Percentiles rank a stretch among this genome's conserved stretches.
Conservation (phyloP, 371 early-diverging fungal species). For the Apophysomyces ossiformis region DNA sequence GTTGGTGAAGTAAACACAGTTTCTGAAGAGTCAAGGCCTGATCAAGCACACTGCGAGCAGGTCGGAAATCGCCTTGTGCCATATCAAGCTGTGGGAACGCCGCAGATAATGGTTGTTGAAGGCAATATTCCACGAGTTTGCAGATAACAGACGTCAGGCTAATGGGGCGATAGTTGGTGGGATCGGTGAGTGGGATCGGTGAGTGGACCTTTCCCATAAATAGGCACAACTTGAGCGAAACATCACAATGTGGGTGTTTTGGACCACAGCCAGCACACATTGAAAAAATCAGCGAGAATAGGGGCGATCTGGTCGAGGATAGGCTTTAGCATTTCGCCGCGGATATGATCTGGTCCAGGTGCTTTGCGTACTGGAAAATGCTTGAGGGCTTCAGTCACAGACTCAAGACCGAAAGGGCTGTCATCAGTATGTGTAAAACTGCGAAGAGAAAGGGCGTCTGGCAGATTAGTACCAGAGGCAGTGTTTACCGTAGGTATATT, state of each 20-base stretch:
- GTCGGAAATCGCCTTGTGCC: constrained; percentile 40
- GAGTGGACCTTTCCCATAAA: constrained; percentile 16
- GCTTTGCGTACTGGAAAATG: constrained; percentile 22
- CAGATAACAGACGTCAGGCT: constrained; percentile 21
- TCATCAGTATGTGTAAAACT: too few relatives aligned
- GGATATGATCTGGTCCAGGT: constrained; percentile 29
- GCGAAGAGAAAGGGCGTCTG: too few relatives aligned
- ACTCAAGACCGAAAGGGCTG: too few relatives aligned
- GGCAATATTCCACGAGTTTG: constrained; percentile 24
- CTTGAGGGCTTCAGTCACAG: constrained; percentile 1
- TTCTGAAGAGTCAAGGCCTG: constrained; percentile 34
- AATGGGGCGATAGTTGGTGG: constrained; percentile 28
- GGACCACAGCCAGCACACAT: constrained; percentile 13
- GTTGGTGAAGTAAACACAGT: constrained; percentile 1
- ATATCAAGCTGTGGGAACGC: constrained; percentile 13
- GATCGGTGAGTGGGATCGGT: background rate
- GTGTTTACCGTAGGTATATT: too few relatives aligned
- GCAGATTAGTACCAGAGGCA: too few relatives aligned
- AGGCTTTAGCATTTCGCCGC: constrained; percentile 27
- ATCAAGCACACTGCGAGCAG: constrained; percentile 28
- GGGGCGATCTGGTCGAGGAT: background rate
- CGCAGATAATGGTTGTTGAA: background rate
- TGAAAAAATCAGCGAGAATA: constrained; percentile 12
- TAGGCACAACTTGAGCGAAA: constrained; percentile 14
- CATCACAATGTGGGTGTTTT: constrained; percentile 14